Base-by-base conservation (phyloP, 306 rosid species). In the Prunus fruticosa region DNA sequence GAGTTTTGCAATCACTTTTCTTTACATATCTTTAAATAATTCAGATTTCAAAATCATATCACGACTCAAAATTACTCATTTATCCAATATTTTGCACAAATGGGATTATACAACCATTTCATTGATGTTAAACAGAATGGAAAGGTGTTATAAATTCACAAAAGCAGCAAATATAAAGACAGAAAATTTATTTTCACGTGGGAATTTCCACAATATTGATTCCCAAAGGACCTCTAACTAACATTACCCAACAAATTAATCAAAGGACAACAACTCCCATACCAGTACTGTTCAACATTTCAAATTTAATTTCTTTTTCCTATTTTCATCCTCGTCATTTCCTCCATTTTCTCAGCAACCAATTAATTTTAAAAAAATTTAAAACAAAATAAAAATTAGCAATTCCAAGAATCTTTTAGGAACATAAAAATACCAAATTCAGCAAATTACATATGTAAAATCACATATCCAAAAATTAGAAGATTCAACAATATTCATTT, bases 31-130 rank as follows among this genome's bases (percentile, higher is more conserved):
- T 46, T 45, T 1, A 4, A 27, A 25, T 10, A 10, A 25, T 9
- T 46, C 66, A 58, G 76, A 81, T 71, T 69, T 46, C 76, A 69
- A 28, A 69, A 62, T 46, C n/a, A 46, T 41, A 74, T 38, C 5
- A 28, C 38, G 20, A 13, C 10, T 45, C 38, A 47, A 12, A 68
- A 15, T 25, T 67, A 43, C 65, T 32, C 34, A 41, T 19, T 64
- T 14, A 6, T 16, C 38, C 16, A 30, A 49, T 27, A 41, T 14
- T 70, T 70, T 0, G 46, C 61, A 27, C 74, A 28, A 49, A 69
- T 69, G 14, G 18, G 16, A 18, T 49, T 16, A 51, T 2, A 22
- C 62, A 28, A 69, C 25, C 73, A 69, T 49, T 49, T 25, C 49
- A 12, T 28, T 52, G 11, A 50, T 51, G 62, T 3, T 5, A 52